Percentiles rank a stretch among this genome's conserved stretches.
Conservation (phyloP, 176 grass and related monocot species). For the Lolium multiflorum region DNA sequence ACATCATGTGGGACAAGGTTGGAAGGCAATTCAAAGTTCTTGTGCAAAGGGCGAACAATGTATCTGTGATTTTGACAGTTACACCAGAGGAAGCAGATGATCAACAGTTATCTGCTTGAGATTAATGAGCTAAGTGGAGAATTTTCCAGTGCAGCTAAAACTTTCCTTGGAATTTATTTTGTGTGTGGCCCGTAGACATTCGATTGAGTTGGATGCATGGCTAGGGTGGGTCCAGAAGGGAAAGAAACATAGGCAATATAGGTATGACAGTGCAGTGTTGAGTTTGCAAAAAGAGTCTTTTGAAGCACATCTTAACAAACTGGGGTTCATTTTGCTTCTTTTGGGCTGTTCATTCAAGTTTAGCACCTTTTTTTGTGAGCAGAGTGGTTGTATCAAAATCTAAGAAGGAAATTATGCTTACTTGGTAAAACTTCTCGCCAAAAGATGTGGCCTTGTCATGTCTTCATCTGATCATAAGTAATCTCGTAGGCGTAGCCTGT, state of each 20-base stretch:
- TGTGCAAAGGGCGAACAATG: conserved; percentile 54
- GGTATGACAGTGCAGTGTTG: conserved; percentile 1
- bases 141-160: conserved; percentile 32
- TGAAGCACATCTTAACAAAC: neutral
- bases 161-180: neutral
- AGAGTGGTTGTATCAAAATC: neutral
- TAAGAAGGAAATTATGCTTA: neutral
- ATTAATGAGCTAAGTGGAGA: neutral
- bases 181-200: neutral
- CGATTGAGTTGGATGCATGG: conserved; percentile 26
- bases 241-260: neutral
- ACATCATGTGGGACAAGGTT: conserved; percentile 73
- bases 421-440: neutral
- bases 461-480: neutral
- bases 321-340: conserved; percentile 10
- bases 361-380: neutral
- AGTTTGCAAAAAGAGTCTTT: neutral
- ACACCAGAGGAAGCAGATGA: conserved; percentile 73
- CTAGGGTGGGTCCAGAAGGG: neutral
- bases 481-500: neutral
- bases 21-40: conserved; percentile 68
- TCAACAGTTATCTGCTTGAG: conserved; percentile 33
- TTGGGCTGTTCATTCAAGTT: neutral
- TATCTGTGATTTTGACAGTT: conserved; percentile 60
- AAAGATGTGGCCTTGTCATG: neutral